phyloP scores from a whole-genome alignment of 768 basidiomycete genomes.

The Psilocybe subaeruginosa region DNA sequence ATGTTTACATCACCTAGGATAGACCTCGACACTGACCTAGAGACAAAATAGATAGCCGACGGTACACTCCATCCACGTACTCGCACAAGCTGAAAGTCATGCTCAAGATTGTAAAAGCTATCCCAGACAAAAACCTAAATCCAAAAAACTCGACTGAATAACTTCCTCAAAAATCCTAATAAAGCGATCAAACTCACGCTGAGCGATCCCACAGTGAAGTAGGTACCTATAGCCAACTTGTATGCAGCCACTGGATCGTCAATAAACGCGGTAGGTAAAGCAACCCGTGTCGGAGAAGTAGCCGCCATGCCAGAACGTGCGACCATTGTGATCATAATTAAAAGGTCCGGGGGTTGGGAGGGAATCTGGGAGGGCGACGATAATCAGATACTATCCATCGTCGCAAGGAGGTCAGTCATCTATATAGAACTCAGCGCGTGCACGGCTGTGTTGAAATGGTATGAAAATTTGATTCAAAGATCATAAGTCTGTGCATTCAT shows the following conservation, averaged over 20 bases:
- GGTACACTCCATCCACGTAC: not conserved
- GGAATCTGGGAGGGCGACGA: not conserved
- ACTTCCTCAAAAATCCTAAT: not conserved
- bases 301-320: not conserved
- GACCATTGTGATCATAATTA: not conserved
- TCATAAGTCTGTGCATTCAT: too few species aligned
- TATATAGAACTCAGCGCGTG: too few species aligned
- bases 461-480: too few species aligned
- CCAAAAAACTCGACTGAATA: not conserved
- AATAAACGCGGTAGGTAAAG: not conserved
- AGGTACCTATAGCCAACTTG: conserved; percentile 1
- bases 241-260: not conserved
- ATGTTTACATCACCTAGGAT: not conserved
- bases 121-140: conserved; percentile 12
- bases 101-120: conserved; percentile 2
- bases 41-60: conserved; percentile 4
- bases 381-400: not conserved
- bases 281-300: not conserved
- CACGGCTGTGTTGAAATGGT: too few species aligned
- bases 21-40: conserved; percentile 1
- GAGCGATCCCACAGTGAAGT: conserved; percentile 5
- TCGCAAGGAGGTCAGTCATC: not conserved
- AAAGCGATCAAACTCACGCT: not conserved
- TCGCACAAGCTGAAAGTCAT: conserved; percentile 2
- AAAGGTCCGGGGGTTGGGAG: not conserved